Evolutionary conservation across 108 stramenopile genomes (phyloP).

Genomic region (Cyclotella baltica): DNA sequence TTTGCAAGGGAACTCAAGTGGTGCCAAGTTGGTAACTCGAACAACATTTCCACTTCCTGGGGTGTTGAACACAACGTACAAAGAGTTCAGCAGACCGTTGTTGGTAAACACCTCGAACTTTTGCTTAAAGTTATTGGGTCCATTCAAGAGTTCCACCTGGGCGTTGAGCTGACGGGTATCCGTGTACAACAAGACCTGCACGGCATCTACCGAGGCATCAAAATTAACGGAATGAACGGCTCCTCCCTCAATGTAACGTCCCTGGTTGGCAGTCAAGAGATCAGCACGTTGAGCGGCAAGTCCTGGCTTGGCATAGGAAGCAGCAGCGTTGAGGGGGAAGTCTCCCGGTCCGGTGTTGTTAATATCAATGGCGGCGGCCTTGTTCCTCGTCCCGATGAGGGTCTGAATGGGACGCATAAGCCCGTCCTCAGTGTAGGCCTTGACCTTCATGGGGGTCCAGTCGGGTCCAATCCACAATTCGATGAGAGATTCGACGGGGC

Average conservation of each 20-base stretch:
- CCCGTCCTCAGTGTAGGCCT: constrained; percentile 65
- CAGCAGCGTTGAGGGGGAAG: constrained; percentile 62
- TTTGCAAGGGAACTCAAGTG: constrained; percentile 65
- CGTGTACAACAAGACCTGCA: constrained; percentile 60
- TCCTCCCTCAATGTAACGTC: constrained; percentile 60
- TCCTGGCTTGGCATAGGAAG: constrained; percentile 50
- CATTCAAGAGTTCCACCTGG: constrained; percentile 60
- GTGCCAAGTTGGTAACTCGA: constrained; percentile 61
- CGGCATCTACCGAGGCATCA: constrained; percentile 55
- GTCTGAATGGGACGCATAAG: constrained; percentile 61
- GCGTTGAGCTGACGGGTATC: constrained; percentile 62
- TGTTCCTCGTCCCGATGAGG: constrained; percentile 62
- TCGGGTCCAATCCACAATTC: constrained; percentile 67
- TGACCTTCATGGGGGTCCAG: constrained; percentile 70
- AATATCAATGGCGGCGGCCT: constrained; percentile 60
- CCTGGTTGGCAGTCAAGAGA: constrained; percentile 54
- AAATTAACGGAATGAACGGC: constrained; percentile 59
- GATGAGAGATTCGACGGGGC: constrained; percentile 55
- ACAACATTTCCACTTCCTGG: constrained; percentile 60
- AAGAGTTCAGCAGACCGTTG: constrained; percentile 57
- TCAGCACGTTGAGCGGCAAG: constrained; percentile 51
- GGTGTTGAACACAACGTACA: constrained; percentile 62
- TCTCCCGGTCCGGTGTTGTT: constrained; percentile 61
- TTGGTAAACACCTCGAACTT: constrained; percentile 63
- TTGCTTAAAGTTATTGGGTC: constrained; percentile 66